Conservation (phyloP, 352 stramenopile species). For the Globisporangium iwayamae region DNA sequence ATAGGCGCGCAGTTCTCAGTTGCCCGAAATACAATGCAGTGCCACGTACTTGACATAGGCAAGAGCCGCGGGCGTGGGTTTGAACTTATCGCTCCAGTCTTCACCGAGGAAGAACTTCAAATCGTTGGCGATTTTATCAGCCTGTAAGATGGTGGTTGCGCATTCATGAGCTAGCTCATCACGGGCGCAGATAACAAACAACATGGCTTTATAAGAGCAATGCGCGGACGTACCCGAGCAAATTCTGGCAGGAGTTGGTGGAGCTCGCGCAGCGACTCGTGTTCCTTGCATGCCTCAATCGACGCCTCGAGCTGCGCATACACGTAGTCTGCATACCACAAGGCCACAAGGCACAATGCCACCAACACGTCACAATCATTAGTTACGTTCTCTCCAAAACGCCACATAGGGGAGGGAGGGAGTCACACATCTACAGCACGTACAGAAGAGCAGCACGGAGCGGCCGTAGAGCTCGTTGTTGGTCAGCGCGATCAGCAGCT, state of each 20-base stretch:
- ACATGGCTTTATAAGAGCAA: not conserved
- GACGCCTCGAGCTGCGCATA: constrained; percentile 59
- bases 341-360: not conserved
- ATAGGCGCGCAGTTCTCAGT: not conserved
- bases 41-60: constrained; percentile 49
- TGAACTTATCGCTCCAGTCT: constrained; percentile 55
- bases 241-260: constrained; percentile 39
- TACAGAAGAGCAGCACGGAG: constrained; percentile 68
- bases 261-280: constrained; percentile 38
- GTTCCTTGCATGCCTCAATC: constrained; percentile 41
- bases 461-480: constrained; percentile 65
- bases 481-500: constrained; percentile 62
- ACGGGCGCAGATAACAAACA: not conserved
- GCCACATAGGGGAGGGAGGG: not conserved
- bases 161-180: not conserved
- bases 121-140: constrained; percentile 57
- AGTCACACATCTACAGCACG: constrained; percentile 13
- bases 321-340: constrained; percentile 46
- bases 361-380: not conserved
- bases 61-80: constrained; percentile 40
- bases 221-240: constrained; percentile 28
- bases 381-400: not conserved
- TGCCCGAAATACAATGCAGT: not conserved
- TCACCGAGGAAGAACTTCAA: constrained; percentile 55
- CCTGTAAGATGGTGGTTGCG: constrained; percentile 21